phyloP scores from a whole-genome alignment of 192 early-diverging fungal species.

The Piromyces finnis region DNA sequence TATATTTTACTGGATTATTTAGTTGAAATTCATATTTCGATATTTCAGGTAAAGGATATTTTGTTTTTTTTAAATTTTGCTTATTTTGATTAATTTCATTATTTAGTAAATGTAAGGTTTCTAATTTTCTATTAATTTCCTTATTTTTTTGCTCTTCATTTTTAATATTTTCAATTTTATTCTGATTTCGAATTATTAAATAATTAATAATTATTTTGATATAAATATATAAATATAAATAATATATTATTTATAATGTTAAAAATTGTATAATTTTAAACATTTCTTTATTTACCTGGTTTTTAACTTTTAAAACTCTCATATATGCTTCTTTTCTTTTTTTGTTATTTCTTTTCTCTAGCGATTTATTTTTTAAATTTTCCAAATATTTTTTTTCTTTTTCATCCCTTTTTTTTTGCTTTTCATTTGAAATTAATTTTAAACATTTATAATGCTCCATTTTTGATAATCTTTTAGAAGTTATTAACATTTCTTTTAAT shows the following conservation, averaged over 20 bases:
- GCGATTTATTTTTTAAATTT: background rate
- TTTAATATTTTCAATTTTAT: background rate
- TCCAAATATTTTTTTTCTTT: background rate
- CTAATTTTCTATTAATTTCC: background rate
- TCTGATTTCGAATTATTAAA: no score
- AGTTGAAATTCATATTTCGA: background rate
- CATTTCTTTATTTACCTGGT: background rate
- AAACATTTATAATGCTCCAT: background rate
- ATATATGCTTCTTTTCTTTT: background rate
- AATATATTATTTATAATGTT: no score
- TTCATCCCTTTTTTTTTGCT: background rate
- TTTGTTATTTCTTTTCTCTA: background rate
- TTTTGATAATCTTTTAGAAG: background rate
- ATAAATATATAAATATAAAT: no score
- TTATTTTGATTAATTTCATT: background rate
- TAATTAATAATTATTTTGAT: no score
- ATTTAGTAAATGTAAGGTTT: background rate
- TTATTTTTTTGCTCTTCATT: background rate
- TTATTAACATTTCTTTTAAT: background rate
- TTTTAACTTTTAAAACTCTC: background rate
- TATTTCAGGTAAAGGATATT: background rate
- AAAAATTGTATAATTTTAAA: no score
- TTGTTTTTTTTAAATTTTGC: background rate
- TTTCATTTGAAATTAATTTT: background rate
- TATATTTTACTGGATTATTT: background rate